A percentile compares a stretch with the other conserved stretches of the same genome.
phyloP scores from a whole-genome alignment of 1,139 yeast species.

The Sugiyamaella castrensis region DNA sequence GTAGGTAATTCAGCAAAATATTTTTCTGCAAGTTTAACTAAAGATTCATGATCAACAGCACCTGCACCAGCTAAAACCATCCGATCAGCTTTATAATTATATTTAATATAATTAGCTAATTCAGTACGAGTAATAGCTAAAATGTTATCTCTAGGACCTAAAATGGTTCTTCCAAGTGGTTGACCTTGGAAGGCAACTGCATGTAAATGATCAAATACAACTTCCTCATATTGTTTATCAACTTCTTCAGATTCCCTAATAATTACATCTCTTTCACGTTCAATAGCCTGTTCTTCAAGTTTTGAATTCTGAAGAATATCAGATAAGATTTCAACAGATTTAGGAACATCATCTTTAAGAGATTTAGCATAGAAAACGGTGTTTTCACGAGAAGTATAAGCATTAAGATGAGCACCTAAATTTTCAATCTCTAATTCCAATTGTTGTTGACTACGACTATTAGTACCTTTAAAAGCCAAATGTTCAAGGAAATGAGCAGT shows the following conservation, averaged over 20 bases:
- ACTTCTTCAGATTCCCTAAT: constrained; percentile 97
- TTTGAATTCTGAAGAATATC: constrained; percentile 87
- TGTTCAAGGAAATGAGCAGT: constrained; percentile 98
- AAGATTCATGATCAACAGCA: constrained; percentile 79
- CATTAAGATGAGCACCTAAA: constrained; percentile 94
- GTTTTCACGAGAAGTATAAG: constrained; percentile 95
- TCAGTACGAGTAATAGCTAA: constrained; percentile 74
- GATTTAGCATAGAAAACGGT: constrained; percentile 96
- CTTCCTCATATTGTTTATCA: constrained; percentile 97
- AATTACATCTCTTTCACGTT: constrained; percentile 93
- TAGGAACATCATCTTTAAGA: constrained; percentile 72
- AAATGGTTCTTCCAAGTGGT: constrained; percentile 94
- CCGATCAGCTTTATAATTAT: constrained; percentile 92
- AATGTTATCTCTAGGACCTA: constrained; percentile 91
- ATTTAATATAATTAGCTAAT: constrained; percentile 70
- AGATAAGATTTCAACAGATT: constrained; percentile 80
- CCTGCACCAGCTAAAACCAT: constrained; percentile 98
- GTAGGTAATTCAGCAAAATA: constrained; percentile 73
- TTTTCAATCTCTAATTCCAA: constrained; percentile 93
- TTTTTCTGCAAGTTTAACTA: constrained; percentile 71
- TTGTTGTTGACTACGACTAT: constrained; percentile 72
- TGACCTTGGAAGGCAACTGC: constrained; percentile 88
- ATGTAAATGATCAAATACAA: constrained; percentile 94
- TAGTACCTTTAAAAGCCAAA: constrained; percentile 92
- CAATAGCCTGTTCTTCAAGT: constrained; percentile 79